Evolutionary conservation across 257 asterid genomes (phyloP).

Genomic region (Paraleonurus japonicus): DNA sequence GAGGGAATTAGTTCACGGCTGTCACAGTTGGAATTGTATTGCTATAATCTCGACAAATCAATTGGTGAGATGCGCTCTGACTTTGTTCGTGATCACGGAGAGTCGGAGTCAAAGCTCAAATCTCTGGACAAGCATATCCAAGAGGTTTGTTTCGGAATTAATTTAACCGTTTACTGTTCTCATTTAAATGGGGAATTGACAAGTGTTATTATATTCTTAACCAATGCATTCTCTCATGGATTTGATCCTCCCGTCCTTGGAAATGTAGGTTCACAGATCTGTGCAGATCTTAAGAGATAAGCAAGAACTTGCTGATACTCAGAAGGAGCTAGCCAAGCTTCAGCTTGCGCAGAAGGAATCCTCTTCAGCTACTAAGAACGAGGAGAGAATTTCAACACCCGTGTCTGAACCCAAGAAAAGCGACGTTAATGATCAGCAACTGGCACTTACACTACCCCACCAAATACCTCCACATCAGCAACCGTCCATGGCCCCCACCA

Average conservation of each 20-base stretch:
- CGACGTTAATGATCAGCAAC: conserved; percentile 61
- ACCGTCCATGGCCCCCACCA: conserved; percentile 59
- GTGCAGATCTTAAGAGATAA: conserved; percentile 90
- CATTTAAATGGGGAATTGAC: neutral
- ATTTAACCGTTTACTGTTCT: neutral
- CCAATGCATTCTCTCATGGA: neutral
- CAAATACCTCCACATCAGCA: conserved; percentile 65
- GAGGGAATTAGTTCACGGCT: conserved; percentile 95
- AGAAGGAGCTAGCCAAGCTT: conserved; percentile 89
- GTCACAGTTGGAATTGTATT: conserved; percentile 85
- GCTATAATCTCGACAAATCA: conserved; percentile 90
- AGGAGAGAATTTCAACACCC: conserved; percentile 50
- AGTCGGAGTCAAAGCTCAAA: conserved; percentile 72
- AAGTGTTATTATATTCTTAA: neutral
- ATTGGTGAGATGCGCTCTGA: conserved; percentile 92
- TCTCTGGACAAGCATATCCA: conserved; percentile 82
- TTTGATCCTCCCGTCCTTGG: neutral
- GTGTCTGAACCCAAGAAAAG: conserved; percentile 50
- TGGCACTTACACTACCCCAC: conserved; percentile 86
- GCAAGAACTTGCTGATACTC: conserved; percentile 93
- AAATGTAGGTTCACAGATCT: conserved; percentile 85
- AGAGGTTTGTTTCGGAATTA: conserved; percentile 53
- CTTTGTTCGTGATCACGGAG: conserved; percentile 74
- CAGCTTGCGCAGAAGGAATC: conserved; percentile 75
- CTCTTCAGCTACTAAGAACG: conserved; percentile 46